Conservation (phyloP, 2,329 filamentous ascomycete genomes). For the Capronia americana region DNA sequence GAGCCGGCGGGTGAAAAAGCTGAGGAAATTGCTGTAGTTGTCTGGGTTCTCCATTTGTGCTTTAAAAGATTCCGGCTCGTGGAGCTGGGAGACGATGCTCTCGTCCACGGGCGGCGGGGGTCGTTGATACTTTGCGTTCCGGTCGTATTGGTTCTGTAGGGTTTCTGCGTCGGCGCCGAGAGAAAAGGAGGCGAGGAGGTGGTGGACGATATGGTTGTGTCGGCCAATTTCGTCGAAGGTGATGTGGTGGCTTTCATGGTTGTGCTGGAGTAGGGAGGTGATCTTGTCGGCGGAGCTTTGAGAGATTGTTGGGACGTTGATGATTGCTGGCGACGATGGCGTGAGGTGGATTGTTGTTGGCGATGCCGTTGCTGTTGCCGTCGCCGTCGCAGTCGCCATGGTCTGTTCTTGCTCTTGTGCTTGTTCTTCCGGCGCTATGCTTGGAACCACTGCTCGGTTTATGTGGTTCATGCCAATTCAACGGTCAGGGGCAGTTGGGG, state of each 20-base stretch:
- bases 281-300: slow-evolving; percentile 7
- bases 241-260: slow-evolving; percentile 11
- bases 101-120: not conserved
- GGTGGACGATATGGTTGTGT: slow-evolving; percentile 20
- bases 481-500: too few species aligned
- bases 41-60: not conserved
- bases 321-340: not conserved
- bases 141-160: slow-evolving; percentile 14
- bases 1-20: not conserved
- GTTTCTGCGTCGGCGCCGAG: slow-evolving; percentile 12
- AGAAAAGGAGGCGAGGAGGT: slow-evolving; percentile 6
- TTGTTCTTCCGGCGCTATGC: too few species aligned
- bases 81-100: not conserved
- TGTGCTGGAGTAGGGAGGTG: slow-evolving; percentile 3
- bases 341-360: slow-evolving; percentile 5
- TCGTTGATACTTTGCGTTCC: slow-evolving; percentile 8
- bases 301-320: not conserved
- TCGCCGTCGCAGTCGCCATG: too few species aligned
- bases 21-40: slow-evolving; percentile 13
- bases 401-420: not conserved
- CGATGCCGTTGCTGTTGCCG: too few species aligned
- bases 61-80: not conserved
- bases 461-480: too few species aligned
- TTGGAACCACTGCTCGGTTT: too few species aligned
- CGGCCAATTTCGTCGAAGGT: slow-evolving; percentile 13